Percentiles rank a stretch among this genome's conserved stretches.
phyloP scores from a whole-genome alignment of 768 basidiomycete species.

The Phlegmacium glaucopus region DNA sequence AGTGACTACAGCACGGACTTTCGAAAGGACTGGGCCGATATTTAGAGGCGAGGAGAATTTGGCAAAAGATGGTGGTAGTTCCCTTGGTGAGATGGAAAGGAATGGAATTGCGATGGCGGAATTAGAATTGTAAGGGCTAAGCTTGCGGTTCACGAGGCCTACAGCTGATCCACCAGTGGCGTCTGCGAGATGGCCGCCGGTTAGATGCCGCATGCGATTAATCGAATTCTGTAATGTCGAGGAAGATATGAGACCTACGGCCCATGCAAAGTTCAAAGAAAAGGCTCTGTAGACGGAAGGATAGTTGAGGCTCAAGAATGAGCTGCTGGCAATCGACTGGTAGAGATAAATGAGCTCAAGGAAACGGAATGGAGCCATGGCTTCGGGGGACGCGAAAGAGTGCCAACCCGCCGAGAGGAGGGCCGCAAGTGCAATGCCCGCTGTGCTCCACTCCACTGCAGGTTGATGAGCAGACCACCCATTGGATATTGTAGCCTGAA shows the following conservation, averaged over 20 bases:
- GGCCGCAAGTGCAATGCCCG: constrained; percentile 59
- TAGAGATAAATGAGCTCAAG: constrained; percentile 81
- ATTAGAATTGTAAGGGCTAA: constrained; percentile 70
- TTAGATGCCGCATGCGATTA: constrained; percentile 75
- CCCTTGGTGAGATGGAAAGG: no score
- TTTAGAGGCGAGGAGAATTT: no score
- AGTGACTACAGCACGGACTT: constrained; percentile 18
- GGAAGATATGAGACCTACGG: constrained; percentile 66
- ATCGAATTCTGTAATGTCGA: constrained; percentile 73
- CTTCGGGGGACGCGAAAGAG: constrained; percentile 45
- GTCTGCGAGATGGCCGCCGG: constrained; percentile 72
- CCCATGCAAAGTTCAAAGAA: constrained; percentile 86
- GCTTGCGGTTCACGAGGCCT: constrained; percentile 74
- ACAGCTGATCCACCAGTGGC: constrained; percentile 58
- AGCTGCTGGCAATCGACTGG: constrained; percentile 80
- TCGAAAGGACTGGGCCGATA: neutral
- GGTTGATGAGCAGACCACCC: constrained; percentile 78
- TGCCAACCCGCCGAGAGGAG: constrained; percentile 62
- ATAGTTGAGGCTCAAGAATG: constrained; percentile 83
- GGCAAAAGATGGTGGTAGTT: no score
- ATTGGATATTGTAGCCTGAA: constrained; percentile 90
- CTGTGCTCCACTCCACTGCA: constrained; percentile 77
- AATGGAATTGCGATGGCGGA: neutral
- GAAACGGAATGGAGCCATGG: constrained; percentile 70
- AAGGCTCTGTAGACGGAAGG: constrained; percentile 80